phyloP scores from a whole-genome alignment of 345 rosid genomes.

The Hibiscus mutabilis region DNA sequence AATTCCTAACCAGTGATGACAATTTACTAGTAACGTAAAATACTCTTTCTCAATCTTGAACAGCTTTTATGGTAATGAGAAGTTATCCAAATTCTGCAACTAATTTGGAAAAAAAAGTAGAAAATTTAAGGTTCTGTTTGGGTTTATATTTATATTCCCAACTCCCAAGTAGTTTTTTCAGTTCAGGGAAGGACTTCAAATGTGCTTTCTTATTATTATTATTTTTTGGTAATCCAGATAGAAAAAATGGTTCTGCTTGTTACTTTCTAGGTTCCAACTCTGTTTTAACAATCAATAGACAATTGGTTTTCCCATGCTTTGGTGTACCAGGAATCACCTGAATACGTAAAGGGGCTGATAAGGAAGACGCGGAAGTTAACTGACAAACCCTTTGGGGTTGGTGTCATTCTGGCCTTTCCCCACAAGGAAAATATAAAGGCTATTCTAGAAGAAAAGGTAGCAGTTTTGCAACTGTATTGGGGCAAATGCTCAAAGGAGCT shows the following conservation, averaged over 20 bases:
- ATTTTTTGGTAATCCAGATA: not conserved
- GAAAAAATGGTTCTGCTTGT: not conserved
- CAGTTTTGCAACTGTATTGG: slow-evolving; percentile 78
- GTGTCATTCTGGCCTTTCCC: slow-evolving; percentile 72
- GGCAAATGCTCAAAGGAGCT: slow-evolving; percentile 69
- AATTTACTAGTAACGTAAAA: not conserved
- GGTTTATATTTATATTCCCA: not conserved
- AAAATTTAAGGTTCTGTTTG: not conserved
- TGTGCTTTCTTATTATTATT: too few species aligned
- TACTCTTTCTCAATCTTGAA: too few species aligned
- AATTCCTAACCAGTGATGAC: slow-evolving; percentile 3
- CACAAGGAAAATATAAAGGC: slow-evolving; percentile 56
- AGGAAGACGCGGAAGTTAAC: slow-evolving; percentile 62
- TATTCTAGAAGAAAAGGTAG: slow-evolving; percentile 66
- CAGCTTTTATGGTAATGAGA: not conserved
- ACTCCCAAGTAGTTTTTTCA: not conserved
- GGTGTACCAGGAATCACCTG: slow-evolving; percentile 56
- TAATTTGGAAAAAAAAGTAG: not conserved
- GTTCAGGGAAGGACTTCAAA: too few species aligned
- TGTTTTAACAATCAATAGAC: not conserved
- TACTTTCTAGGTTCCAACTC: not conserved
- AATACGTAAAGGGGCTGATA: slow-evolving; percentile 52
- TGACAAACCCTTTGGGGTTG: slow-evolving; percentile 73
- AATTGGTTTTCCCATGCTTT: not conserved
- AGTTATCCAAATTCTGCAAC: not conserved